These are phyloP conservation scores for Ustilago vetiveriae DNA, from an alignment of 1,284 basidiomycete genomes.

Conservation along the genomic window DNA sequence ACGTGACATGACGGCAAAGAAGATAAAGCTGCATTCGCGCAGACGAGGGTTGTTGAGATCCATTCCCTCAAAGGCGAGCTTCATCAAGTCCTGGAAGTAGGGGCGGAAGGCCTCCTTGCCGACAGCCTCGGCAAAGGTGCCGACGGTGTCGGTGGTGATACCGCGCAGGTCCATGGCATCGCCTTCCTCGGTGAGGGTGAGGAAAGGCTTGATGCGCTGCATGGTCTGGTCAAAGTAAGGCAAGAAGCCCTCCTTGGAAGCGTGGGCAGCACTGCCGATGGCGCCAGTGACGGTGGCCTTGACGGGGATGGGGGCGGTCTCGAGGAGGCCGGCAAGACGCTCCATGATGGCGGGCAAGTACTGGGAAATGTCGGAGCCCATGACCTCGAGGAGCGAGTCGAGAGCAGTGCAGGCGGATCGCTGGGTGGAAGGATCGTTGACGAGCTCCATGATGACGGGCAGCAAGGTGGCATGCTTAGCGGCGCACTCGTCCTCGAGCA, in stretches of 20 bases:
- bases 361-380: conserved; percentile 86
- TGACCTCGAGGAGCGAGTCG: conserved; percentile 93
- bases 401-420: conserved; percentile 93
- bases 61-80: conserved; percentile 89
- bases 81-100: conserved; percentile 95
- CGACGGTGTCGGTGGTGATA: conserved; percentile 97
- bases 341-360: conserved; percentile 97
- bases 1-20: conserved; percentile 96
- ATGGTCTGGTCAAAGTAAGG: conserved; percentile 96
- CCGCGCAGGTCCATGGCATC: conserved; percentile 90
- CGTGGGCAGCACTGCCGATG: conserved; percentile 97
- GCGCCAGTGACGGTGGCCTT: conserved; percentile 97
- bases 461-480: conserved; percentile 84
- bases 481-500: conserved; percentile 93
- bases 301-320: conserved; percentile 83
- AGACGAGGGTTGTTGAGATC: conserved; percentile 84
- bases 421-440: conserved; percentile 88
- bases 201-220: conserved; percentile 83
- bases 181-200: conserved; percentile 81
- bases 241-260: conserved; percentile 89
- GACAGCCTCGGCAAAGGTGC: conserved; percentile 96
- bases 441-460: conserved; percentile 76
- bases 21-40: conserved; percentile 95
- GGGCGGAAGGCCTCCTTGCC: conserved; percentile 93
- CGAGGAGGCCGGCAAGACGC: conserved; percentile 85